Base-by-base conservation (phyloP, 768 basidiomycete genomes). In the Lentinula detonsa region DNA sequence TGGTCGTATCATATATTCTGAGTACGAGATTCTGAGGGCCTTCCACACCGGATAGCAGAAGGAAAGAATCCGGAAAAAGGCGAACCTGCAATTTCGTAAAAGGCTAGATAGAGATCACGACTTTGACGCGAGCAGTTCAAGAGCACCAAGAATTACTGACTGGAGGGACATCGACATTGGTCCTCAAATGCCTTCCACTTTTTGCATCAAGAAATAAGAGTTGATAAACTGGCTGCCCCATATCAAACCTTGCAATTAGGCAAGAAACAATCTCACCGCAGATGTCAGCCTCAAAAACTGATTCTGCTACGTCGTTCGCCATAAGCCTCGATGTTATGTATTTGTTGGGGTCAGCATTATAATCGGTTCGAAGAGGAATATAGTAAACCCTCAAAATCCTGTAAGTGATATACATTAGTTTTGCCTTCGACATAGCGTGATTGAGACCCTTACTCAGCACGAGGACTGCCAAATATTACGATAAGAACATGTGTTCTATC, bases 1-100 rank as follows among this genome's bases (percentile, higher is more conserved):
- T 35, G 18, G 16, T 45, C 21, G 76, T 67, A 13, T 69, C 60
- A 61, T 76, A 72, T 9, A 68, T 63, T 34, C 68, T 71, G 28
- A 75, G 66, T 8, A 69, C 60, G 31, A 77, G 64, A 11, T 62
- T 68, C 21, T 71, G 66, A 53, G 66, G 59, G 10, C 69, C 61
- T 59, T 69, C 65, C 3, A 71, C 58, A 18, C 74, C 75, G 2
- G 74, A 63, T 28, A 78, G 61, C 34, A 74, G 65, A 16, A 59
- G 23, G 15, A 78, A 63, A 42, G 68, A 71, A 10, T 68, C 64
- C 3, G 66, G 63, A 54, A 66, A 70, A 39, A 78, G 59, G 48
- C 70, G 69, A 42, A 76, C 69, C 50, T 72, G 73, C 6, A 77
- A 49, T 59, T 72, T 69, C 21, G 70, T 66, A 28, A 76, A 69